Base-by-base conservation (phyloP, 768 basidiomycete genomes). In the Hygrophoropsis aurantiaca region DNA sequence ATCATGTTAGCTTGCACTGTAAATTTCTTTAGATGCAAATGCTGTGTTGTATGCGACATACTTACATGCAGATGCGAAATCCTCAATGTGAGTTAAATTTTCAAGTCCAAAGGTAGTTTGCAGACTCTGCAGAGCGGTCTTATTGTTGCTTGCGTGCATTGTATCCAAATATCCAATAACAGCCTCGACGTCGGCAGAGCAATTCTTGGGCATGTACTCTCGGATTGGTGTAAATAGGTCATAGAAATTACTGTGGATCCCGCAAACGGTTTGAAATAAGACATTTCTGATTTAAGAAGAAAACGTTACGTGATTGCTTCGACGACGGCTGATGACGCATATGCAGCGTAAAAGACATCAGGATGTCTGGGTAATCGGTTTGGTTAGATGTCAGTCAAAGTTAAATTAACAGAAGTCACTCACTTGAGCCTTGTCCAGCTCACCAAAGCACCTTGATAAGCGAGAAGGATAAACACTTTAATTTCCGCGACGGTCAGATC, bases 341-440 rank as follows among this genome's bases (percentile, higher is more conserved):
- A 77, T 7, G 64, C 73, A 11, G 74, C 74, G 41, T 49, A 53
- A 58, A 76, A 77, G 9, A 72, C 57, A 41, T 53, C 63, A 0
- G 71, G 74, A 37, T 70, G 59, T 51, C 75, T 65, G 3, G 41
- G 36, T 40, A 45, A 19, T 35, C 20, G 18, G 27, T 30, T 6
- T 20, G 34, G 33, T 11, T 35, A 33, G 2, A 0, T 23, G 4
- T 2, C 4, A 37, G 33, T 37, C 44, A 30, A 6, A 16, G 36
- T 16, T n/a, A 38, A 38, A 16, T 7, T 38, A 16, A 6, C 7
- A 9, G 7, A 21, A 11, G 30, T 8, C 1, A 65, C 77, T 53
- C 49, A 84, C 84, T 82, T 81, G 44, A 80, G 80, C 81, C 86
- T 80, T 3, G 82, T 79, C 75, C 78, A 86, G 50, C 81, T 80